These are phyloP conservation scores for Phytophthora ramorum DNA, from an alignment of 352 stramenopile species.

Conservation along the genomic window DNA sequence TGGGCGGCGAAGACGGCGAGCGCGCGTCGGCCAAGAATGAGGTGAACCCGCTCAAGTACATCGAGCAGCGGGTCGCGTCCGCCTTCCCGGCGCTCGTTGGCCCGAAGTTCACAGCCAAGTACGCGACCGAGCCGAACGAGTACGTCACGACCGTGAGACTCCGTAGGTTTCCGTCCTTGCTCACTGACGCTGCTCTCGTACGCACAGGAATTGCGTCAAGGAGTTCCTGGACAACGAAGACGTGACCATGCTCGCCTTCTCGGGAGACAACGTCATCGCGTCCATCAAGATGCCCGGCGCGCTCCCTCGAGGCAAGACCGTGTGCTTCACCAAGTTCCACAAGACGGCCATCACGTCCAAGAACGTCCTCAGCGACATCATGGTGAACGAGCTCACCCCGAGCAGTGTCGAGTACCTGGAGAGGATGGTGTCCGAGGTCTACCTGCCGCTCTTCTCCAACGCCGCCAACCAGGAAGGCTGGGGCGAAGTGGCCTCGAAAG, in stretches of 20 bases:
- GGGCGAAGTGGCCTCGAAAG: slow-evolving; percentile 96
- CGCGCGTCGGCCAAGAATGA: slow-evolving; percentile 62
- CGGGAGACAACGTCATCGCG: slow-evolving; percentile 86
- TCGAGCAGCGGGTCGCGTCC: slow-evolving; percentile 82
- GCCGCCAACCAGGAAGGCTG: slow-evolving; percentile 94
- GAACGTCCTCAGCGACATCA: slow-evolving; percentile 90
- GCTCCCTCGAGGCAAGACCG: slow-evolving; percentile 89
- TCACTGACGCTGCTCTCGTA: background rate
- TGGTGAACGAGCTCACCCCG: slow-evolving; percentile 86
- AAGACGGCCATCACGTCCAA: slow-evolving; percentile 79
- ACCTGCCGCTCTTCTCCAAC: slow-evolving; percentile 96
- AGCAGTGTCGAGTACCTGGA: slow-evolving; percentile 96
- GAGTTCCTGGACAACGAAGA: slow-evolving; percentile 91
- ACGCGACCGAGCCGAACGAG: slow-evolving; percentile 85
- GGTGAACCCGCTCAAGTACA: slow-evolving; percentile 80
- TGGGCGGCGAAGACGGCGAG: slow-evolving; percentile 58
- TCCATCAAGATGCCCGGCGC: slow-evolving; percentile 89
- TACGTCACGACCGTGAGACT: slow-evolving; percentile 26
- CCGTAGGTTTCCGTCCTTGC: background rate
- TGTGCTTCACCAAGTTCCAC: slow-evolving; percentile 93
- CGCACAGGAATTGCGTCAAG: slow-evolving; percentile 73
- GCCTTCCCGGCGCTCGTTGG: slow-evolving; percentile 65
- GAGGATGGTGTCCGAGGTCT: slow-evolving; percentile 94
- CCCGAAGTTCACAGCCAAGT: slow-evolving; percentile 84
- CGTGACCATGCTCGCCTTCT: slow-evolving; percentile 89